A percentile compares a stretch with the other conserved stretches of the same genome.
Conservation (phyloP, 805 yeast species). For the Yamadazyma sp. region DNA sequence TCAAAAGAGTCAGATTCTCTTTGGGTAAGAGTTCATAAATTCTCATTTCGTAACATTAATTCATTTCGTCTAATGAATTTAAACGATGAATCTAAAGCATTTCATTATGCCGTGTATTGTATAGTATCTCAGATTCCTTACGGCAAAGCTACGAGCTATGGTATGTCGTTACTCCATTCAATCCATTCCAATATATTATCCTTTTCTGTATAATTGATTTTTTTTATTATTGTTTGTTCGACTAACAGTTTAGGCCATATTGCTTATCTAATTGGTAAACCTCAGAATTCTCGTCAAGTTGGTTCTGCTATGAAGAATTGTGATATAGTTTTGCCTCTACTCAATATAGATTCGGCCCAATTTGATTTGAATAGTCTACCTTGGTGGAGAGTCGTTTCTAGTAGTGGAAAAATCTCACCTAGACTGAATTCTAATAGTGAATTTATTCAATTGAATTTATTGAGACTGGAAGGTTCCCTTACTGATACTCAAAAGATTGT, state of each 20-base stretch:
- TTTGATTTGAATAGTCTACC: slow-evolving; percentile 42
- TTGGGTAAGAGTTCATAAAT: too few relatives aligned
- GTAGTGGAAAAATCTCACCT: slow-evolving; percentile 62
- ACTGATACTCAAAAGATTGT: slow-evolving; percentile 37
- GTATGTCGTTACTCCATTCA: slow-evolving; percentile 31
- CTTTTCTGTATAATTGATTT: too few relatives aligned
- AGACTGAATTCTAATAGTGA: slow-evolving; percentile 43
- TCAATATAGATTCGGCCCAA: slow-evolving; percentile 12
- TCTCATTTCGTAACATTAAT: too few relatives aligned
- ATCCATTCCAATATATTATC: too few relatives aligned
- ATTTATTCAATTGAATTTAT: slow-evolving; percentile 41
- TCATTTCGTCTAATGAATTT: too few relatives aligned
- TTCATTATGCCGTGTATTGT: slow-evolving; percentile 59
- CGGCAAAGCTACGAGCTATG: slow-evolving; percentile 70
- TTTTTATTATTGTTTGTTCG: too few relatives aligned
- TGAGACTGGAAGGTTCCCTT: slow-evolving; percentile 47
- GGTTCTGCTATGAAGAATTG: slow-evolving; percentile 64
- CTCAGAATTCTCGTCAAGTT: slow-evolving; percentile 70
- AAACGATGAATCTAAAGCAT: slow-evolving; percentile 51
- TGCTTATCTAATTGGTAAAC: slow-evolving; percentile 59
- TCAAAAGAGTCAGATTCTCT: too few relatives aligned
- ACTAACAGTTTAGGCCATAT: slow-evolving; percentile 59
- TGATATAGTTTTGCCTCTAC: slow-evolving; percentile 11
- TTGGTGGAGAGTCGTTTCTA: slow-evolving; percentile 77
- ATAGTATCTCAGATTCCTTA: slow-evolving; percentile 52